Evolutionary conservation across 805 yeast species (phyloP), one percentile per base, ranked within the genome.

Genomic region (Saccharomycopsis fermentans): DNA sequence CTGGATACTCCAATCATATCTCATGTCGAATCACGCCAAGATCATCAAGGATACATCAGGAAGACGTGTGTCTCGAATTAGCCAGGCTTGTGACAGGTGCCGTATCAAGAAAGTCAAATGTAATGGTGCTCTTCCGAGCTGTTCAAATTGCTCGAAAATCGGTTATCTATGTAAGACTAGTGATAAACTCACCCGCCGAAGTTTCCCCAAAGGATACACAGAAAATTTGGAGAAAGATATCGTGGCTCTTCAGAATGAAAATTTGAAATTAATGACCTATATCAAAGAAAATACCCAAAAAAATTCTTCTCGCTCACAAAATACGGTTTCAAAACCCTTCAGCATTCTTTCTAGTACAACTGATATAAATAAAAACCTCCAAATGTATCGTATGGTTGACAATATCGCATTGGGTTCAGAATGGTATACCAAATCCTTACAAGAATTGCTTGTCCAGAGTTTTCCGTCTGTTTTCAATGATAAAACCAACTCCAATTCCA

Each of bases 81-180:
- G 86, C 1, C 94, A 87, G 69, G 94, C 94, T 1, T 87, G 95
- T 71, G 94, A 87, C 68, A 73, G 94, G 36, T 87, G 94, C 65
- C 74, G 92, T 52, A 81, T 84, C 63, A 84, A 87, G 64, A 87
- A 86, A 70, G 84, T 86, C 62, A 82, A 83, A 63, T 87, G 94
- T 70, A 87, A 85, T 65, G 92, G 91, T 0, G 75, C 77, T 59
- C 76, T 80, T 1, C 90, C 90, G 1, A 69, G 74, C 52, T 87
- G 95, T 67, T 74, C 82, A 39, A 84, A 84, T 65, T 87, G 94
- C 67, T 71, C 73, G 37, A 79, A 79, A 62, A 81, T 83, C 50
- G 85, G 84, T 0, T 83, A 83, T 65, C 81, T 78, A 52, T 87
- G 95, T 68, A 78, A 81, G 47, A 86, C 86, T 3, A 80, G 86